These are phyloP conservation scores for Annulohypoxylon maeteangense DNA, from an alignment of 495 filamentous ascomycete genomes.

Conservation along the genomic window DNA sequence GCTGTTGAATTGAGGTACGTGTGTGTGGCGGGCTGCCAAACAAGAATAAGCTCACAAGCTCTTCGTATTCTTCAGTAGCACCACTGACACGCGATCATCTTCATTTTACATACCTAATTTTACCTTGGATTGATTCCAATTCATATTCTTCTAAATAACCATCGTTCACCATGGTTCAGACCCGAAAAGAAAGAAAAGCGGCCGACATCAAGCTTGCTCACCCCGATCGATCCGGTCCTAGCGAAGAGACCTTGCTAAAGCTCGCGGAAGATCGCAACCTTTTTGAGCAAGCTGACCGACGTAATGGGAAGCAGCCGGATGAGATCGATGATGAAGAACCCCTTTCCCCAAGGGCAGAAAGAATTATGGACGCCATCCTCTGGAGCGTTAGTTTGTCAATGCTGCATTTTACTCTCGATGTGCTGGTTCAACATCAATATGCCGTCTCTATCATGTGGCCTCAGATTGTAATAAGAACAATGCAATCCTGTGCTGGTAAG, in stretches of 20 bases:
- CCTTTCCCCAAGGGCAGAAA: constrained; percentile 58
- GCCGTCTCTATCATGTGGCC: constrained; percentile 71
- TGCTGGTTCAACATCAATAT: constrained; percentile 93
- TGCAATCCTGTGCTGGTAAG: constrained; percentile 63
- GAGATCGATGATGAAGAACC: constrained; percentile 42
- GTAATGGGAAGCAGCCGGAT: constrained; percentile 48
- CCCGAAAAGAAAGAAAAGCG: constrained; percentile 60
- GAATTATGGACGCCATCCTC: constrained; percentile 69
- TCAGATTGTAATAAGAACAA: constrained; percentile 63
- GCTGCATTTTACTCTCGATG: constrained; percentile 87
- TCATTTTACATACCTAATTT: not conserved
- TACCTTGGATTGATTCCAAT: not conserved
- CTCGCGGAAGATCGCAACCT: constrained; percentile 69
- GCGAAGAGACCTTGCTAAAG: constrained; percentile 69
- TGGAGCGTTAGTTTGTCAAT: constrained; percentile 77
- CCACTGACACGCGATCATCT: constrained; percentile 21
- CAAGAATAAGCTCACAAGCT: not conserved
- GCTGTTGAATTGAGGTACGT: not conserved
- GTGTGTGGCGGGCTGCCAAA: too few species aligned
- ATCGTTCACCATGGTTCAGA: constrained; percentile 53
- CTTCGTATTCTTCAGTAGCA: constrained; percentile 5
- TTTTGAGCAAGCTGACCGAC: constrained; percentile 54
- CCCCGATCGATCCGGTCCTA: constrained; percentile 66
- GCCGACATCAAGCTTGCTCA: constrained; percentile 65
- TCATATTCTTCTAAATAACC: not conserved